Conservation (phyloP, 305 asterid genomes). For the Solanum hybrid region DNA sequence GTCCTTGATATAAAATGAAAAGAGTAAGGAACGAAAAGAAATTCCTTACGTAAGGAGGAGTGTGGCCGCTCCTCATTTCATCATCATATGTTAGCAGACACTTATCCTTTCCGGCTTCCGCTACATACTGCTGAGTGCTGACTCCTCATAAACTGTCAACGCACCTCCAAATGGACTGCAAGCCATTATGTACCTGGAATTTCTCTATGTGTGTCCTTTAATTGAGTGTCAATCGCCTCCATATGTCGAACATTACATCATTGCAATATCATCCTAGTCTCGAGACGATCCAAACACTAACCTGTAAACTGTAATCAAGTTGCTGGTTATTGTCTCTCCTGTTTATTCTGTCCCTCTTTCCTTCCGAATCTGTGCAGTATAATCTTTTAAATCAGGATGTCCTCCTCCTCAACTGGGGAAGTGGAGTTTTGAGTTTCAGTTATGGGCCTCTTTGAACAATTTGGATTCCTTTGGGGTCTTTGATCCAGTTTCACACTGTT, state of each 20-base stretch:
- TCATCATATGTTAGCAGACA: neutral
- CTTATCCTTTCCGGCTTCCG: neutral
- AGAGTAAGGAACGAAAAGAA: neutral
- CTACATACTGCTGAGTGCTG: neutral
- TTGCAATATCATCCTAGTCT: neutral
- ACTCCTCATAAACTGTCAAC: neutral
- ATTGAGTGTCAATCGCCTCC: neutral
- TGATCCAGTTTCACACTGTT: neutral
- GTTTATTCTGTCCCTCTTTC: neutral
- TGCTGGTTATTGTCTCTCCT: neutral
- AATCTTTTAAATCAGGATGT: neutral
- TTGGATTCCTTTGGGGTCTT: neutral
- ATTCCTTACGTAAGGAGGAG: neutral
- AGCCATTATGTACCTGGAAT: neutral
- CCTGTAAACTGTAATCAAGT: neutral
- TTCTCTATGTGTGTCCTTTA: neutral
- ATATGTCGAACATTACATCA: neutral
- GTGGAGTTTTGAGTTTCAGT: neutral
- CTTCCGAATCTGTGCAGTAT: neutral
- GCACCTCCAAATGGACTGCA: neutral
- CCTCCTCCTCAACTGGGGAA: neutral
- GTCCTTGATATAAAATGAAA: neutral
- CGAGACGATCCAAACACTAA: neutral
- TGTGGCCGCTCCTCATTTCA: neutral
- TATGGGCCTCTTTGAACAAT: neutral